These are phyloP conservation scores for Trichophyton simii DNA, from an alignment of 2,329 filamentous ascomycete genomes.

Conservation along the genomic window DNA sequence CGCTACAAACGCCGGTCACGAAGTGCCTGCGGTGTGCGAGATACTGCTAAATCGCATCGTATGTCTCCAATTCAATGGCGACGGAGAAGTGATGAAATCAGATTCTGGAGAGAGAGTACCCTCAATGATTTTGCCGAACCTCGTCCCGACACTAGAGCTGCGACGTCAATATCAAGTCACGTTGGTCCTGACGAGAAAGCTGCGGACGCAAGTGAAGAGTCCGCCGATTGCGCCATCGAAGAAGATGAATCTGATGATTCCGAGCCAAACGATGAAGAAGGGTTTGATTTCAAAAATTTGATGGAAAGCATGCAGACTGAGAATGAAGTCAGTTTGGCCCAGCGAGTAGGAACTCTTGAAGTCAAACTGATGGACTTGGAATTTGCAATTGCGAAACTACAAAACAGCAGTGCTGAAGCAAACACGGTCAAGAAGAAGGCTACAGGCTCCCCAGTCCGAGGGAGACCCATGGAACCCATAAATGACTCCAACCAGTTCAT, in stretches of 20 bases:
- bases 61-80: conserved; percentile 33
- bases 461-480: not conserved
- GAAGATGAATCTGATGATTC: not conserved
- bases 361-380: conserved; percentile 41
- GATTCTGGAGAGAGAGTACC: conserved; percentile 25
- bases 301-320: conserved; percentile 30
- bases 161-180: not conserved
- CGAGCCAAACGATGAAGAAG: conserved; percentile 2
- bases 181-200: not conserved
- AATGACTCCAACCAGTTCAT: conserved; percentile 6
- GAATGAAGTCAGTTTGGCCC: conserved; percentile 31
- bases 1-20: conserved; percentile 31
- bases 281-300: conserved; percentile 28
- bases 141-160: not conserved
- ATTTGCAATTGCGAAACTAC: conserved; percentile 38
- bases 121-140: conserved; percentile 17
- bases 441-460: not conserved
- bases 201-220: not conserved
- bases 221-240: not conserved
- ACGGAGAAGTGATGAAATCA: conserved; percentile 30
- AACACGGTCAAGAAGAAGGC: not conserved
- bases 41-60: conserved; percentile 24
- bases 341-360: conserved; percentile 38
- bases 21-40: conserved; percentile 31
- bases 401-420: conserved; percentile 15